phyloP scores from a whole-genome alignment of 768 basidiomycete species.

The Tylopilus sp. region DNA sequence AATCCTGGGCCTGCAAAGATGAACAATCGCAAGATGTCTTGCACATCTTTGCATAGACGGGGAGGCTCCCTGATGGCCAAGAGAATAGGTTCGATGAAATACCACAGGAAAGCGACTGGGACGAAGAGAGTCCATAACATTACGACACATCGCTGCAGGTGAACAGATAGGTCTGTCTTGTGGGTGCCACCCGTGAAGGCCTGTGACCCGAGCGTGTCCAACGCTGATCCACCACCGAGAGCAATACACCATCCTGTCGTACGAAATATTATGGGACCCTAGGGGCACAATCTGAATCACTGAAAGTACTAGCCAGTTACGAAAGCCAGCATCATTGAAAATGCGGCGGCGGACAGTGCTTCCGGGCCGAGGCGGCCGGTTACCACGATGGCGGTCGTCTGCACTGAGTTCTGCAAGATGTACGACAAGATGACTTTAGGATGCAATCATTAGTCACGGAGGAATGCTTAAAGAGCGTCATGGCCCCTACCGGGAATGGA shows the following conservation, averaged over 20 bases:
- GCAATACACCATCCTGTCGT: constrained; percentile 70
- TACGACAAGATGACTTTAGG: constrained; percentile 63
- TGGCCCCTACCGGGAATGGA: constrained; percentile 51
- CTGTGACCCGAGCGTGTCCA: constrained; percentile 77
- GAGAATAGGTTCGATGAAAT: constrained; percentile 59
- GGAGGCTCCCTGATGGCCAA: constrained; percentile 59
- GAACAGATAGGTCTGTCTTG: constrained; percentile 64
- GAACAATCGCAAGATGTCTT: constrained; percentile 62
- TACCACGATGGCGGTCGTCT: constrained; percentile 61
- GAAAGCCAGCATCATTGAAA: constrained; percentile 73
- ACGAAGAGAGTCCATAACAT: constrained; percentile 62
- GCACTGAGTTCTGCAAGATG: constrained; percentile 70
- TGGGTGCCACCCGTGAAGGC: constrained; percentile 63
- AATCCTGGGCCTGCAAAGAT: constrained; percentile 67
- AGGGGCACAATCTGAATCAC: constrained; percentile 20
- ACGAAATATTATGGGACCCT: constrained; percentile 51
- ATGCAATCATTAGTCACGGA: background rate
- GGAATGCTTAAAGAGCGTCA: background rate
- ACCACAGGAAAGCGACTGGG: constrained; percentile 63
- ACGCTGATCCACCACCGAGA: constrained; percentile 72
- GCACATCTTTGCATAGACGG: constrained; percentile 55
- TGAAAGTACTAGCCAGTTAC: constrained; percentile 64
- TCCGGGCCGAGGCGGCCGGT: constrained; percentile 66
- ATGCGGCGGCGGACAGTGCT: constrained; percentile 68
- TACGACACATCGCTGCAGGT: constrained; percentile 67